phyloP scores from a whole-genome alignment of 2,329 filamentous ascomycete genomes.

The Furcasterigmium furcatum region DNA sequence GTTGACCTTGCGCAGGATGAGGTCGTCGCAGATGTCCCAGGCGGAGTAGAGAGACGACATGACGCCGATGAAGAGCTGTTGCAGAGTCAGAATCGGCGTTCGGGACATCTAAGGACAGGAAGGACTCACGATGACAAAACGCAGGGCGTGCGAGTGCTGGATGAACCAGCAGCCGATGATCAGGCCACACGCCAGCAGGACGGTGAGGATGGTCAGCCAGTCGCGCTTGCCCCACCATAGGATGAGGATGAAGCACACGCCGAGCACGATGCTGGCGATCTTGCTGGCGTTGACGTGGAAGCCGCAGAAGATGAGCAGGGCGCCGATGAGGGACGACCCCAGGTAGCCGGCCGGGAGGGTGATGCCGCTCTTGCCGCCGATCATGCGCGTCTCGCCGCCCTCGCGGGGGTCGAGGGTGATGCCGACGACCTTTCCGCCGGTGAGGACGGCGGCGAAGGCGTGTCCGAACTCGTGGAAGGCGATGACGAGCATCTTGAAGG shows the following conservation, averaged over 20 bases:
- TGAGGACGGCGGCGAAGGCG: slow-evolving; percentile 68
- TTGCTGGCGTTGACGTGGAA: slow-evolving; percentile 82
- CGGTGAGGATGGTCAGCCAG: slow-evolving; percentile 72
- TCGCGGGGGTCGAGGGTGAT: slow-evolving; percentile 74
- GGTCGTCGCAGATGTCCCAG: slow-evolving; percentile 83
- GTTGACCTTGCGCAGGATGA: slow-evolving; percentile 78
- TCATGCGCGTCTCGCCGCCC: slow-evolving; percentile 76
- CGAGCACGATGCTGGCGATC: slow-evolving; percentile 70
- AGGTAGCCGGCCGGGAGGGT: slow-evolving; percentile 77
- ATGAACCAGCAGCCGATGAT: slow-evolving; percentile 79
- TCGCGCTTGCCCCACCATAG: slow-evolving; percentile 79
- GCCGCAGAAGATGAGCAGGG: slow-evolving; percentile 73
- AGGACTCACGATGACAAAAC: slow-evolving; percentile 63
- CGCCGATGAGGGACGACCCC: slow-evolving; percentile 73
- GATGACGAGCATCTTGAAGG: slow-evolving; percentile 84
- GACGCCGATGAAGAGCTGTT: slow-evolving; percentile 73
- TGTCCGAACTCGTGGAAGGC: slow-evolving; percentile 81
- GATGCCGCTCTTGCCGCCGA: slow-evolving; percentile 65
- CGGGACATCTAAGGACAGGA: background rate
- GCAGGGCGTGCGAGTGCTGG: slow-evolving; percentile 67
- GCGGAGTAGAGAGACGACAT: slow-evolving; percentile 79
- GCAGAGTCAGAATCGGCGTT: background rate
- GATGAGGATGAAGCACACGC: slow-evolving; percentile 72
- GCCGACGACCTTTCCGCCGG: slow-evolving; percentile 70
- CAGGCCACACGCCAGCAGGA: slow-evolving; percentile 67